These are phyloP conservation scores for Verticillium nubilum DNA, from an alignment of 2,329 filamentous ascomycete genomes.

Conservation along the genomic window DNA sequence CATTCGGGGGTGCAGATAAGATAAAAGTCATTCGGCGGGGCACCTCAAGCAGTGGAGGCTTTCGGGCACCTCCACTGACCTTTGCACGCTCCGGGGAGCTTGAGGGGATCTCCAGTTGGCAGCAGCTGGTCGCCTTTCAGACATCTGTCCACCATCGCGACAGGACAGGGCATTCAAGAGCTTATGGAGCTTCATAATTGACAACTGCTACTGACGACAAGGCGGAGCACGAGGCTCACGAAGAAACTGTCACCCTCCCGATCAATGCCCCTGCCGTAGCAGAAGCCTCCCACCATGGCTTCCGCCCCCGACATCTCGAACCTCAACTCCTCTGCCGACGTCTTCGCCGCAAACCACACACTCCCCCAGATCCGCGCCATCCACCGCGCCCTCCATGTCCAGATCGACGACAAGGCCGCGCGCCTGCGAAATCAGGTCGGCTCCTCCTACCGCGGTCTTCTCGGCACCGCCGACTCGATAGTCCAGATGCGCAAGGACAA, in stretches of 20 bases:
- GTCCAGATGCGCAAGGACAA: slow-evolving; percentile 82
- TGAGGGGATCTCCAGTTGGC: not conserved
- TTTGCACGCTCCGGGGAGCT: too few relatives aligned
- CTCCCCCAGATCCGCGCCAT: slow-evolving; percentile 60
- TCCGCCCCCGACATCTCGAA: slow-evolving; percentile 36
- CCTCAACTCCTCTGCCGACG: slow-evolving; percentile 44
- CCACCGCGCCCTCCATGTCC: slow-evolving; percentile 52
- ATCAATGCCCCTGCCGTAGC: not conserved
- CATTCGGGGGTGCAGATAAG: slow-evolving; percentile 2
- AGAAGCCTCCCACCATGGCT: slow-evolving; percentile 25
- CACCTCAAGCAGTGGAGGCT: too few relatives aligned
- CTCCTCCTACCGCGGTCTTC: slow-evolving; percentile 75
- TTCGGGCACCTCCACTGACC: too few relatives aligned
- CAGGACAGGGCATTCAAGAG: too few relatives aligned
- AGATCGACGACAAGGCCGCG: slow-evolving; percentile 57
- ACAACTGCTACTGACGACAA: not conserved
- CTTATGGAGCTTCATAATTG: not conserved
- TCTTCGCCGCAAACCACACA: slow-evolving; percentile 51
- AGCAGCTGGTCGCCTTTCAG: not conserved
- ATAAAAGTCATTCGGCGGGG: slow-evolving; percentile 8
- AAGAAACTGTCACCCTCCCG: too few relatives aligned
- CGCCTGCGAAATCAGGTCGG: slow-evolving; percentile 61
- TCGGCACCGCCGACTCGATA: slow-evolving; percentile 91
- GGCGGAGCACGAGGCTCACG: too few relatives aligned
- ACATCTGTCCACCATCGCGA: too few relatives aligned